phyloP scores from a whole-genome alignment of 1,139 yeast genomes.

The Candida sanyaensis region DNA sequence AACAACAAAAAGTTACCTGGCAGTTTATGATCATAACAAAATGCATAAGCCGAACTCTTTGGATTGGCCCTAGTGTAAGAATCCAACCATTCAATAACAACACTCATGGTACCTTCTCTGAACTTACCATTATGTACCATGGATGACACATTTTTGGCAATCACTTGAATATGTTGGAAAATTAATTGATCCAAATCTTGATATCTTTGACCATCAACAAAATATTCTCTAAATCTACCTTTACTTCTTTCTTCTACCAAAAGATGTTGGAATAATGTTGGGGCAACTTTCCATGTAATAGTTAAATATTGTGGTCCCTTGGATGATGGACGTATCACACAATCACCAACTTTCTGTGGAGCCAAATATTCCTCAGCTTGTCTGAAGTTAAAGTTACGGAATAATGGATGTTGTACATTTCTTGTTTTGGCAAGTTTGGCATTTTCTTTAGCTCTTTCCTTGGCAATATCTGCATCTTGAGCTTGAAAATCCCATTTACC shows the following conservation, averaged over 20 bases:
- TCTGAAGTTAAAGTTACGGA: conserved; percentile 75
- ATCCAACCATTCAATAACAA: conserved; percentile 84
- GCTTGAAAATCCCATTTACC: conserved; percentile 83
- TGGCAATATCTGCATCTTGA: conserved; percentile 65
- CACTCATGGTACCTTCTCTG: conserved; percentile 76
- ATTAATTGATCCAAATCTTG: conserved; percentile 92
- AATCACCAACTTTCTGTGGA: conserved; percentile 85
- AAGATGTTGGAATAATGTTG: conserved; percentile 86
- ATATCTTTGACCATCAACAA: conserved; percentile 70
- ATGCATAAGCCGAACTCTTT: conserved; percentile 85
- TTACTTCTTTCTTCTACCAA: conserved; percentile 71
- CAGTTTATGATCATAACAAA: conserved; percentile 84
- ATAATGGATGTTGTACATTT: conserved; percentile 89
- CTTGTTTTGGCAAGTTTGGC: conserved; percentile 59
- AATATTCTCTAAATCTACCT: conserved; percentile 61
- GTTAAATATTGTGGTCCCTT: conserved; percentile 86
- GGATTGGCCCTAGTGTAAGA: conserved; percentile 92
- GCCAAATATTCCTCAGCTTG: conserved; percentile 96
- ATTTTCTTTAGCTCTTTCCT: conserved; percentile 59
- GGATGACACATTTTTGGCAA: conserved; percentile 81
- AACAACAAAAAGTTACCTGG: conserved; percentile 91
- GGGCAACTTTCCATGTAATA: conserved; percentile 95
- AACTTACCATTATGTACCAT: conserved; percentile 88
- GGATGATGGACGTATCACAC: conserved; percentile 93
- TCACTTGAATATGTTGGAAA: conserved; percentile 83